Conservation (phyloP, 108 stramenopile genomes). For the Cyclotella choctawhatcheeana region DNA sequence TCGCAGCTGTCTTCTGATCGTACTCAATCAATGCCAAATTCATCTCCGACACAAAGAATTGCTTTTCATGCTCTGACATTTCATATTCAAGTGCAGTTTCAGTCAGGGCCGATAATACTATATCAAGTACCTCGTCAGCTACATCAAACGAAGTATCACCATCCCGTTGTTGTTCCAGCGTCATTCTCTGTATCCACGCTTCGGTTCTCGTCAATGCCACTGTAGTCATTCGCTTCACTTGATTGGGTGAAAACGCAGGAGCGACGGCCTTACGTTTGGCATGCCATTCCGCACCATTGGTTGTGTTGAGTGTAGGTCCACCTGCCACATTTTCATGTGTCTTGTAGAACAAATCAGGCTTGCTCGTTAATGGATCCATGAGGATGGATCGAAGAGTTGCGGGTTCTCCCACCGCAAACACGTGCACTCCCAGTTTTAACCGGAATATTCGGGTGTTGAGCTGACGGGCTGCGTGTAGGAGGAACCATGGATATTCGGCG, state of each 20-base stretch:
- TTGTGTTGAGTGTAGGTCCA: background rate
- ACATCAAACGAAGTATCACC: constrained; percentile 42
- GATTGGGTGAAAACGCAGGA: constrained; percentile 38
- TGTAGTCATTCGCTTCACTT: constrained; percentile 48
- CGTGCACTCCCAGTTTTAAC: background rate
- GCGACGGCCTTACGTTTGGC: constrained; percentile 32
- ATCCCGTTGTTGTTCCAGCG: constrained; percentile 8
- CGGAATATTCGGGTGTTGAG: background rate
- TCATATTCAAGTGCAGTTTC: constrained; percentile 24
- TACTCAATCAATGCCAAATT: background rate
- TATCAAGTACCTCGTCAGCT: constrained; percentile 32
- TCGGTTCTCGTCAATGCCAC: constrained; percentile 36
- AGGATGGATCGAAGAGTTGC: background rate
- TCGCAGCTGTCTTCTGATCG: background rate
- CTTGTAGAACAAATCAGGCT: background rate
- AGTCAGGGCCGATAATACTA: constrained; percentile 2
- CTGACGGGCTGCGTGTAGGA: background rate
- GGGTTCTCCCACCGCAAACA: background rate
- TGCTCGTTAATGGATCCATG: background rate
- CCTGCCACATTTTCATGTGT: background rate
- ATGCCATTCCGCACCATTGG: constrained; percentile 6
- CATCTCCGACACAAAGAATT: background rate
- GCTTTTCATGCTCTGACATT: background rate
- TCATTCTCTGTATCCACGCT: constrained; percentile 49
- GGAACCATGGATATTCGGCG: background rate